Percentiles rank a stretch among this genome's conserved stretches.
phyloP scores from a whole-genome alignment of 345 rosid species.

The Cardamine resedifolia region DNA sequence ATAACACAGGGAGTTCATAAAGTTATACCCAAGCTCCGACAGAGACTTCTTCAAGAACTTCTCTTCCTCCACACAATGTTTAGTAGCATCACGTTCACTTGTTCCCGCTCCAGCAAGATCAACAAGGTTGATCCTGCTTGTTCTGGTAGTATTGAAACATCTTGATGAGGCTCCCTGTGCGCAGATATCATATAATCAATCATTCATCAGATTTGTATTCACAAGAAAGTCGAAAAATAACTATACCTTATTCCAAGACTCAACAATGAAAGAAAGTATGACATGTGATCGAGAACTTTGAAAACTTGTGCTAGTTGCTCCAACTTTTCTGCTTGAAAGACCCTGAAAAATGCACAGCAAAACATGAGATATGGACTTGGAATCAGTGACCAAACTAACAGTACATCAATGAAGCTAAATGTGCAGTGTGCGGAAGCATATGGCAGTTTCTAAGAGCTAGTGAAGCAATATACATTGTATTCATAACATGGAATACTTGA shows the following conservation, averaged over 20 bases:
- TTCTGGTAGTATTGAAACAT: conserved; percentile 85
- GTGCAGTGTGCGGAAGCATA: background rate
- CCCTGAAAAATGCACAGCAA: conserved; percentile 51
- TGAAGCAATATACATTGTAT: background rate
- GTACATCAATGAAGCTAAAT: background rate
- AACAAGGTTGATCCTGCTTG: conserved; percentile 84
- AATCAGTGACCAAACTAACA: conserved; percentile 4
- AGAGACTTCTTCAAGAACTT: conserved; percentile 80
- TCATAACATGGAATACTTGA: conserved; percentile 3
- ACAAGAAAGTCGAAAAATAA: background rate
- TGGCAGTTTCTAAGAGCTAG: background rate
- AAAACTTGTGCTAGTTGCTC: conserved; percentile 89
- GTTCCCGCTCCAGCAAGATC: conserved; percentile 91
- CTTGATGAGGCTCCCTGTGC: conserved; percentile 72
- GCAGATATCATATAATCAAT: conserved; percentile 16
- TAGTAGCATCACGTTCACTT: conserved; percentile 60
- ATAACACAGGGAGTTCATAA: background rate
- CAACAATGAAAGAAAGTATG: conserved; percentile 40
- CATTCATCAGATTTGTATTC: background rate
- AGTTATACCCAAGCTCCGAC: conserved; percentile 82
- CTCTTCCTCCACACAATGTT: conserved; percentile 62
- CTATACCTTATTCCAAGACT: conserved; percentile 39
- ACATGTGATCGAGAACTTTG: conserved; percentile 96
- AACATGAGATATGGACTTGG: conserved; percentile 22
- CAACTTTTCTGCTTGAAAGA: conserved; percentile 90